phyloP scores from a whole-genome alignment of 2,329 filamentous ascomycete species.

The Trematosphaeria pertusa region DNA sequence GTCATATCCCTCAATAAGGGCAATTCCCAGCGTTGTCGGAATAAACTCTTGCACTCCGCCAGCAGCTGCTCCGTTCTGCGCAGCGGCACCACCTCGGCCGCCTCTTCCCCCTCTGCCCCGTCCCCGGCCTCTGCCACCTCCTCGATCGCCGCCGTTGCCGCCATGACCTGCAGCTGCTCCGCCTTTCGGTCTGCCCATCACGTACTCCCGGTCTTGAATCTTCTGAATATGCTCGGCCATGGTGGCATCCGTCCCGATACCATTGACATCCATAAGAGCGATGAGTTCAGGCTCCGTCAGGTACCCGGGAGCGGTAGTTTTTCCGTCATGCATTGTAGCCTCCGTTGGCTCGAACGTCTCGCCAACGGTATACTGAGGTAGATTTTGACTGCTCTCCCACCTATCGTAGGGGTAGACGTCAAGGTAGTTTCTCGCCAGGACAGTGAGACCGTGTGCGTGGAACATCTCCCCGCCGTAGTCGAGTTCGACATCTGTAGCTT shows the following conservation, averaged over 20 bases:
- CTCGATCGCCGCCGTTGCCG: conserved; percentile 51
- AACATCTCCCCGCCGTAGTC: conserved; percentile 85
- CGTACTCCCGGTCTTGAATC: conserved; percentile 90
- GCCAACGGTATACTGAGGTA: conserved; percentile 79
- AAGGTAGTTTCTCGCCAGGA: conserved; percentile 89
- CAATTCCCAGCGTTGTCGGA: conserved; percentile 88
- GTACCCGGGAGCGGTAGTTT: conserved; percentile 83
- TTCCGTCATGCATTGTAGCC: conserved; percentile 88
- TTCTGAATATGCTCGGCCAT: conserved; percentile 99
- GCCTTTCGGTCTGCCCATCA: conserved; percentile 66
- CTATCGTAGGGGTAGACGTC: conserved; percentile 97
- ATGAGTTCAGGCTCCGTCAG: conserved; percentile 96
- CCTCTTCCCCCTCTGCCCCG: conserved; percentile 37
- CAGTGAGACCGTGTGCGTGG: conserved; percentile 80
- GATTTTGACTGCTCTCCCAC: conserved; percentile 85
- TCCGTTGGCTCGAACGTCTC: conserved; percentile 89
- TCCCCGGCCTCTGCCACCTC: conserved; percentile 51
- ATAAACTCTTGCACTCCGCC: conserved; percentile 82
- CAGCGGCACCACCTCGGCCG: conserved; percentile 50
- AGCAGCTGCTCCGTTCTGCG: conserved; percentile 50
- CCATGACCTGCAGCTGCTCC: conserved; percentile 40
- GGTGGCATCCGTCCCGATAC: conserved; percentile 96
- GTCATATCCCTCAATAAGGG: conserved; percentile 93
- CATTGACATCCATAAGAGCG: conserved; percentile 96
- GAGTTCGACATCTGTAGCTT: conserved; percentile 84